Evolutionary conservation across 2,329 filamentous ascomycete genomes (phyloP).

Genomic region (Paraphoma sp.): DNA sequence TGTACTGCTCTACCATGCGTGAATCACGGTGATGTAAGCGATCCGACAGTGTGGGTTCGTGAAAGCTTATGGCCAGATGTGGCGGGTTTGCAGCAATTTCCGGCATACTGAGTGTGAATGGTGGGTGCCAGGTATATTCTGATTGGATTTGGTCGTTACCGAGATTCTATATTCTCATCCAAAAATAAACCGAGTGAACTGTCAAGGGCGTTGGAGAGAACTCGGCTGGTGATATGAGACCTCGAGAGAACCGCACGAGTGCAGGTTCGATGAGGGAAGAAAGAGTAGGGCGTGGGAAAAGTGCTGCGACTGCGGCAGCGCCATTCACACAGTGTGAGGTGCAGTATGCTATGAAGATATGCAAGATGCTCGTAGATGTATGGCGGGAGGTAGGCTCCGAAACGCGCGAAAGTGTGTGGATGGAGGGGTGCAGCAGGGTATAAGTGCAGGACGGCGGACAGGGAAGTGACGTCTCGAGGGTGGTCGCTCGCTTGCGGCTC

Average conservation of each 20-base stretch:
- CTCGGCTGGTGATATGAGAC: conserved; percentile 41
- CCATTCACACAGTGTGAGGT: conserved; percentile 38
- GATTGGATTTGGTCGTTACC: too few species aligned
- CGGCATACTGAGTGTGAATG: conserved; percentile 27
- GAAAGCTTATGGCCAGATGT: conserved; percentile 25
- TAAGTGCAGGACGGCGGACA: conserved; percentile 1
- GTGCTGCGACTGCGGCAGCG: conserved; percentile 33
- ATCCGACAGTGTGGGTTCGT: conserved; percentile 27
- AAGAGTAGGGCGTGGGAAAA: conserved; percentile 22
- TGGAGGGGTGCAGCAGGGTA: conserved; percentile 2
- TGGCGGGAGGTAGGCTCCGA: not conserved
- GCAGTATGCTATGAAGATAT: not conserved
- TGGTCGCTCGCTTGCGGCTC: conserved; percentile 7
- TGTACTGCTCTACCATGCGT: conserved; percentile 31
- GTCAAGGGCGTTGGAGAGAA: conserved; percentile 42
- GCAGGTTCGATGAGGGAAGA: conserved; percentile 25
- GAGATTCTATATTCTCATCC: not conserved
- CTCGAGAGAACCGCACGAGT: conserved; percentile 28
- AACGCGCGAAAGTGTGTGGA: not conserved
- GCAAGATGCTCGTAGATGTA: not conserved
- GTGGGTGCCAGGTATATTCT: not conserved
- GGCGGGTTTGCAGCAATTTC: conserved; percentile 21
- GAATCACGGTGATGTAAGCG: conserved; percentile 35
- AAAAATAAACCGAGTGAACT: conserved; percentile 10
- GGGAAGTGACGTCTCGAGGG: conserved; percentile 12